phyloP scores from a whole-genome alignment of 306 rosid species.

The Prunus persica region Prunus_persica_NCBIv2 NC_034009.1:6630501-6631000 shows the following conservation, averaged over 20 bases:
- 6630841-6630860: too few species aligned
- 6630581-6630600: background rate
- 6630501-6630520: background rate
- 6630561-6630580: background rate
- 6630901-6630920: too few species aligned
- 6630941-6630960: too few species aligned
- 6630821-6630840: background rate
- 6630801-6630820: background rate
- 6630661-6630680: background rate
- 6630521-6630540: background rate
- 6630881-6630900: too few species aligned
- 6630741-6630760: background rate
- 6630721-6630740: background rate
- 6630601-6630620: background rate
- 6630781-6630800: background rate
- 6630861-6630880: too few species aligned
- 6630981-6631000: too few species aligned
- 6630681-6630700: background rate
- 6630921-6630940: accelerated
- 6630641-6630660: background rate
- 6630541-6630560: background rate
- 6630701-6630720: background rate
- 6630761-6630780: background rate
- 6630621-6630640: background rate
- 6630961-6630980: too few species aligned